phyloP scores from a whole-genome alignment of 2,329 filamentous ascomycete genomes.

The Aspergillus caelatus region DNA sequence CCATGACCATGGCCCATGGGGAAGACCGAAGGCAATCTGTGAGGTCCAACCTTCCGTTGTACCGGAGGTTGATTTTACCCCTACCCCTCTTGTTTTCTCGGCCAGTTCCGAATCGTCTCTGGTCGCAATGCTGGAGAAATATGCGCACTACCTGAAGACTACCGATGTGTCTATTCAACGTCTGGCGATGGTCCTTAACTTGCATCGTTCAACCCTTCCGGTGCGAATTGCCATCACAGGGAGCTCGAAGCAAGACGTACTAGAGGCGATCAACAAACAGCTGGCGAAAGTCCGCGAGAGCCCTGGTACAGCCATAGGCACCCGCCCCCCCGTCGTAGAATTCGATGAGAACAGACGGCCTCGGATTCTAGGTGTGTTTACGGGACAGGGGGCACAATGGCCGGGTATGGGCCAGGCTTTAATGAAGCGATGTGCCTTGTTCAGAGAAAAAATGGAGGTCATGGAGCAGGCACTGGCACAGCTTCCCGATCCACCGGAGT shows the following conservation, averaged over 20 bases:
- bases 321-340: background rate
- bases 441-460: constrained; percentile 17
- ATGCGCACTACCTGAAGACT: constrained; percentile 4
- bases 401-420: constrained; percentile 28
- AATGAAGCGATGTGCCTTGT: constrained; percentile 17
- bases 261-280: constrained; percentile 8
- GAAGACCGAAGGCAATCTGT: background rate
- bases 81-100: constrained; percentile 7
- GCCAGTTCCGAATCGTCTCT: constrained; percentile 7
- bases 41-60: constrained; percentile 17
- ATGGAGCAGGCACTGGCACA: constrained; percentile 17
- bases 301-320: constrained; percentile 5
- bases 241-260: background rate
- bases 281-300: constrained; percentile 17
- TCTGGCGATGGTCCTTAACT: constrained; percentile 6
- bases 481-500: constrained; percentile 20
- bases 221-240: constrained; percentile 2
- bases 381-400: constrained; percentile 37
- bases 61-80: constrained; percentile 18
- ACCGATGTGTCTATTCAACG: constrained; percentile 12
- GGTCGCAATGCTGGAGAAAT: constrained; percentile 8
- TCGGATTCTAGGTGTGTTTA: constrained; percentile 29
- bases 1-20: constrained; percentile 1
- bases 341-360: constrained; percentile 5
- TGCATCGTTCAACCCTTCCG: constrained; percentile 4